A percentile compares a stretch with the other conserved stretches of the same genome.
These are phyloP conservation scores for Lignosus rhinocerotis DNA, from an alignment of 1,284 basidiomycete species.

Conservation along the genomic window DNA sequence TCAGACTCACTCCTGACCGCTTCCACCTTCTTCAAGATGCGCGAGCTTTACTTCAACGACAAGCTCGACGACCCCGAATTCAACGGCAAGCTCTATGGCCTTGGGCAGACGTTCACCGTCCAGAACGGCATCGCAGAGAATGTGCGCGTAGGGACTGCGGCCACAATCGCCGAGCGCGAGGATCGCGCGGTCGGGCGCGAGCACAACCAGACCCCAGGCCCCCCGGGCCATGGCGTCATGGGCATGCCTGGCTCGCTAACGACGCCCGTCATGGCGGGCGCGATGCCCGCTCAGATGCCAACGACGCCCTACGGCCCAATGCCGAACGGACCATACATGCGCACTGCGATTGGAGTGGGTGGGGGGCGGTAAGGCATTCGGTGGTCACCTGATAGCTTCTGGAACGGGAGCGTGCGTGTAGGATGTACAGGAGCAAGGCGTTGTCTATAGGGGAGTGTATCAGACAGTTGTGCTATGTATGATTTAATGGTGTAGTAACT, in stretches of 20 bases:
- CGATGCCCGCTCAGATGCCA: conserved; percentile 44
- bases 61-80: conserved; percentile 79
- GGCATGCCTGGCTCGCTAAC: conserved; percentile 44
- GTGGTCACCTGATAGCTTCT: not conserved
- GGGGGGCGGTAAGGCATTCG: conserved; percentile 49
- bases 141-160: conserved; percentile 55
- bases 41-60: conserved; percentile 88
- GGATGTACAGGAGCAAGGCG: not conserved
- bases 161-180: conserved; percentile 77
- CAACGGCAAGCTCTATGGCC: conserved; percentile 75
- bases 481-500: not conserved
- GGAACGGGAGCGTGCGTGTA: not conserved
- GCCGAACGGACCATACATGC: conserved; percentile 62
- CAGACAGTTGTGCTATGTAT: not conserved
- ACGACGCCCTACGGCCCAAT: conserved; percentile 59
- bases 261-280: conserved; percentile 38
- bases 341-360: conserved; percentile 59
- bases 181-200: conserved; percentile 59
- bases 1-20: conserved; percentile 94
- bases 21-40: conserved; percentile 95
- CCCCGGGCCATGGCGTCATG: conserved; percentile 38
- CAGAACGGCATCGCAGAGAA: conserved; percentile 66
- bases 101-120: conserved; percentile 72
- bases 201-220: conserved; percentile 58
- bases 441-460: not conserved